Evolutionary conservation across 768 basidiomycete species (phyloP).

Genomic region (Suillus cothurnatus): DNA sequence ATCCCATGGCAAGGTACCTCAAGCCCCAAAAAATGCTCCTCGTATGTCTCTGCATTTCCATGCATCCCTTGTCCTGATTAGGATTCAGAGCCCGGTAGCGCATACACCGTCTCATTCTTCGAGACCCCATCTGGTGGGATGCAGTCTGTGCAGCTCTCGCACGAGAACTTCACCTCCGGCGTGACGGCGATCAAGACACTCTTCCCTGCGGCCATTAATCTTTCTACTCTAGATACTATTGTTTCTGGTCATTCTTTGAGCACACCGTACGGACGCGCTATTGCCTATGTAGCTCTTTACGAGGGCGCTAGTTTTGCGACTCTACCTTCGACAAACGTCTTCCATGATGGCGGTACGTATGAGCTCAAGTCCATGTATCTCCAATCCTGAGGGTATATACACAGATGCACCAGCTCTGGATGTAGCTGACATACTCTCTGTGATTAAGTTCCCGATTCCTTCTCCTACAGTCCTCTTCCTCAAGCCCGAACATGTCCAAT

Average conservation of each 20-base stretch:
- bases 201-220: conserved; percentile 69
- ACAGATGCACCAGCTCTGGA: conserved; percentile 27
- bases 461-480: conserved; percentile 82
- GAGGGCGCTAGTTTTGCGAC: conserved; percentile 77
- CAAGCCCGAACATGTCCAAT: conserved; percentile 61
- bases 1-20: conserved; percentile 53
- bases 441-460: conserved; percentile 57
- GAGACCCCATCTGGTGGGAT: conserved; percentile 52
- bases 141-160: conserved; percentile 69
- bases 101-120: conserved; percentile 72
- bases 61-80: not conserved
- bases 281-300: conserved; percentile 78
- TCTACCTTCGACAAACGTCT: conserved; percentile 55
- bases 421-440: conserved; percentile 50
- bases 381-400: not conserved
- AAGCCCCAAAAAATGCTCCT: conserved; percentile 47
- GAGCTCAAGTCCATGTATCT: conserved; percentile 9
- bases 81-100: conserved; percentile 44
- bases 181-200: conserved; percentile 78
- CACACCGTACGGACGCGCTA: conserved; percentile 75
- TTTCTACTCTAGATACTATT: conserved; percentile 76
- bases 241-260: conserved; percentile 74
- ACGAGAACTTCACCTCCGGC: conserved; percentile 86
- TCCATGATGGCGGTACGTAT: conserved; percentile 40
- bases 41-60: conserved; percentile 43